Evolutionary conservation across 1,139 yeast species (phyloP).

Genomic region (Zygoascus meyerae): DNA sequence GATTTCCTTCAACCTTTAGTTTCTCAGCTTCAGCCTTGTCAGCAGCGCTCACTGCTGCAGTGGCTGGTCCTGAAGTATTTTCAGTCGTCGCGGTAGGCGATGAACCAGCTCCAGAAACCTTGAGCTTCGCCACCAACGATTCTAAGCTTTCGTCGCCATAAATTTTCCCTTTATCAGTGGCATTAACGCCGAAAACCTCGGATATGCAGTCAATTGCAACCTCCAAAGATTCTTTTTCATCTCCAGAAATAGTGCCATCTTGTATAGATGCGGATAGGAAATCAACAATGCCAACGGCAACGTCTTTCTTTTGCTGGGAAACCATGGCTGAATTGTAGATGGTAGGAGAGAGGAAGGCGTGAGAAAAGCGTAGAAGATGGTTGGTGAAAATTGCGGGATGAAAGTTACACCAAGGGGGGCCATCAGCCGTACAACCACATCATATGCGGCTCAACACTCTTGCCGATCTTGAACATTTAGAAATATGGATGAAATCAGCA

Average conservation of each 20-base stretch:
- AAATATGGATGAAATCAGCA: too few species aligned
- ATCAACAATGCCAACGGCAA: slow-evolving; percentile 69
- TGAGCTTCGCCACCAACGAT: slow-evolving; percentile 27
- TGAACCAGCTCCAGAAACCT: not conserved
- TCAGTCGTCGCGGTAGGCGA: slow-evolving; percentile 11
- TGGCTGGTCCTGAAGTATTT: slow-evolving; percentile 17
- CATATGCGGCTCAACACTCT: too few species aligned
- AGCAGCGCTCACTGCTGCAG: slow-evolving; percentile 47
- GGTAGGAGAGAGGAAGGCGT: not conserved
- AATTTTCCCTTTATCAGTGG: slow-evolving; percentile 38
- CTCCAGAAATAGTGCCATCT: slow-evolving; percentile 57
- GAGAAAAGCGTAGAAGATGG: not conserved
- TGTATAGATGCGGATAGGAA: slow-evolving; percentile 59
- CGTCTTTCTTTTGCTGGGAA: slow-evolving; percentile 46
- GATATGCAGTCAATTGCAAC: slow-evolving; percentile 91
- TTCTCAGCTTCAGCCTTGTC: slow-evolving; percentile 67
- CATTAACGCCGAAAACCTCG: slow-evolving; percentile 74
- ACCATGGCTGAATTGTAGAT: slow-evolving; percentile 3
- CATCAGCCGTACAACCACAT: slow-evolving; percentile 1
- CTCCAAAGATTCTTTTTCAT: slow-evolving; percentile 85
- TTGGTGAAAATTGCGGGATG: slow-evolving; percentile 1
- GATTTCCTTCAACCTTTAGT: slow-evolving; percentile 84
- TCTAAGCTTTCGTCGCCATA: slow-evolving; percentile 41
- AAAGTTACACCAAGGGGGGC: not conserved
- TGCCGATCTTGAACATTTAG: too few species aligned